These are phyloP conservation scores for Obelidium mucronatum DNA, from an alignment of 192 early-diverging fungal species.

Conservation along the genomic window DNA sequence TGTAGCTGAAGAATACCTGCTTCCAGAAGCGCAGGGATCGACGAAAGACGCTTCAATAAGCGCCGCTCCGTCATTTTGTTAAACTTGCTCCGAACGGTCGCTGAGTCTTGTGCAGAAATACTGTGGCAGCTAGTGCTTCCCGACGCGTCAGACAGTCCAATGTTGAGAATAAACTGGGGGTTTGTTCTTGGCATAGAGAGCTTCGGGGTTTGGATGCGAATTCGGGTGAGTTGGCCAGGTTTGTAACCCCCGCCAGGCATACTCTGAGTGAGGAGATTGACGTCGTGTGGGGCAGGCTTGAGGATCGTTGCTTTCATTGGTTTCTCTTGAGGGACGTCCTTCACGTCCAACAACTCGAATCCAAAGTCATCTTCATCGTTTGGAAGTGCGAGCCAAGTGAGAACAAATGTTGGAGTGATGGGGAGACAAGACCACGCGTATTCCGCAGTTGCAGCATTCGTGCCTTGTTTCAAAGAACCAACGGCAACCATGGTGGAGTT, in stretches of 20 bases:
- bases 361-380: conserved; percentile 10
- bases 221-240: conserved; percentile 10
- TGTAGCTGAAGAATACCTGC: conserved; percentile 10
- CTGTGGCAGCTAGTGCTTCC: conserved; percentile 4
- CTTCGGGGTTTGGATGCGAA: conserved; percentile 7
- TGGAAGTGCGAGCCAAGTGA: conserved; percentile 1
- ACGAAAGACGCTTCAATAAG: conserved; percentile 8
- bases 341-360: conserved; percentile 1
- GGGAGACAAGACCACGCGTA: conserved; percentile 10
- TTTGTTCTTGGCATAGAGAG: neutral
- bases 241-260: conserved; percentile 11
- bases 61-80: conserved; percentile 10
- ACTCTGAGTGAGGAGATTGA: neutral
- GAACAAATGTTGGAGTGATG: neutral
- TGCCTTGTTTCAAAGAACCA: neutral
- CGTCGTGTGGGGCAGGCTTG: neutral
- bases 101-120: neutral
- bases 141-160: conserved; percentile 11
- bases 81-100: conserved; percentile 1
- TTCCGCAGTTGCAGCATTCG: neutral
- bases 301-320: neutral
- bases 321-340: conserved; percentile 2
- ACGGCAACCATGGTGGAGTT: conserved; percentile 20
- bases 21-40: conserved; percentile 5
- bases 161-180: conserved; percentile 9